Base-by-base conservation (phyloP, 495 filamentous ascomycete genomes). In the Aspergillus incahuasiensis region DNA sequence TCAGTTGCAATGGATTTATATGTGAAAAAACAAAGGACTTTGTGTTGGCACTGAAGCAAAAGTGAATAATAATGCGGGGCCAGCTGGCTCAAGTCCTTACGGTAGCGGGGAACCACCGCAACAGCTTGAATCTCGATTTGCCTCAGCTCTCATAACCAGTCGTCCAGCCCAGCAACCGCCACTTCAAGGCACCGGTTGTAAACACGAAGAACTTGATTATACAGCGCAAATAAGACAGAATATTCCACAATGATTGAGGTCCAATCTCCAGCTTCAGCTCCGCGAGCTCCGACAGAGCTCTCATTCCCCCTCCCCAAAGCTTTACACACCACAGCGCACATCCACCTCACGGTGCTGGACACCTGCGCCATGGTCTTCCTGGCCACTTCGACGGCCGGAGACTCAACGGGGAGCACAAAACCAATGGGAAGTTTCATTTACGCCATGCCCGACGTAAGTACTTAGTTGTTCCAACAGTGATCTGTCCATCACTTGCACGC, bases 381-480 rank as follows among this genome's bases (percentile, higher is more conserved):
- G 40, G 88, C 89, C 0, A 91, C 87, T 0, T 81, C 85, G 6
- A 75, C 81, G 3, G 74, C 82, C 19, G 87, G 87, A 3, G 81
- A 85, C 35, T 71, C 69, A 12, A 62, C 64, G 2, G 71, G 70
- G 13, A 65, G 66, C 2, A 40, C 68, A 19, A 75, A 74, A 56
- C 68, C 73, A 16, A 70, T 79, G 70, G 75, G 75, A 8, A 92
- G 89, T 54, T 94, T 97, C 66, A 87, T 97, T 42, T 96, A 95
- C 68, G 88, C 94, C 19, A 82, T 97, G 68, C 92, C 92, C 22
- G 87, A 95, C 72, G 91, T 96, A 73, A 63, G 81, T 73, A 18
- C 8, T 3, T 25, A 19, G 40, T 39, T 21, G 11, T 25, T 38
- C 43, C 30, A 4, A 18, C 48, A 35, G 24, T 42, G 11, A 25